Conservation (phyloP, 352 stramenopile genomes). For the Phytophthora hibernalis region DNA sequence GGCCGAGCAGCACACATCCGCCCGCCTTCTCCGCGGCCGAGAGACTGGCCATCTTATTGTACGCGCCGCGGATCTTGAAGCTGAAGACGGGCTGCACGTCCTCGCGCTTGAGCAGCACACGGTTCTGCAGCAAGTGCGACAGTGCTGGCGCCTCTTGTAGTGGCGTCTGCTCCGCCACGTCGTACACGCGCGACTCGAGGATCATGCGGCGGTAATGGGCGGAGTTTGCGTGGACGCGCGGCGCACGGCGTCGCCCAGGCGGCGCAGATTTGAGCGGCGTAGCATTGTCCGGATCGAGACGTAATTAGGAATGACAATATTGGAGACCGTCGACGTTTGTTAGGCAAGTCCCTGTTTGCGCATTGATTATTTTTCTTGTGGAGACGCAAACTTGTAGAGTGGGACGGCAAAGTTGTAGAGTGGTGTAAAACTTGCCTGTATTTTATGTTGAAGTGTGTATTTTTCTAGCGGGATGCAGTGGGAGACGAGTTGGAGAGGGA, state of each 20-base stretch:
- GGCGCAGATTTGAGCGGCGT: conserved; percentile 16
- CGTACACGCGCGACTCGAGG: conserved; percentile 87
- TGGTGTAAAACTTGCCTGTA: background rate
- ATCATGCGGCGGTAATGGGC: conserved; percentile 86
- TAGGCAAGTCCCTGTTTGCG: conserved; percentile 25
- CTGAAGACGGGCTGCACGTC: conserved; percentile 98
- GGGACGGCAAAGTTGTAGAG: background rate
- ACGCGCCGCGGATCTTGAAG: conserved; percentile 99
- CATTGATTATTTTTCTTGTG: conserved; percentile 38
- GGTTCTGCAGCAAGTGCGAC: conserved; percentile 80
- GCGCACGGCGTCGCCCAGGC: conserved; percentile 19
- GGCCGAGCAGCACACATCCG: conserved; percentile 86
- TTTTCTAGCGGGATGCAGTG: conserved; percentile 10
- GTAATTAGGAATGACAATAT: too few relatives aligned
- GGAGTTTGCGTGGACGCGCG: conserved; percentile 22
- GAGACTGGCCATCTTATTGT: conserved; percentile 98
- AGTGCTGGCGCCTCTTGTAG: conserved; percentile 75
- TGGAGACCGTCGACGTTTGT: background rate
- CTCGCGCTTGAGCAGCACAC: conserved; percentile 95
- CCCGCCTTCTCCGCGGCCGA: conserved; percentile 67
- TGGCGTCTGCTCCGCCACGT: conserved; percentile 86
- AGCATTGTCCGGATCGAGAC: conserved; percentile 18
- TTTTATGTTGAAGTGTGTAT: background rate
- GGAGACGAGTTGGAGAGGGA: conserved; percentile 14
- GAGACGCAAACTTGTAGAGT: conserved; percentile 10